These are phyloP conservation scores for Metschnikowia picachoensis DNA, from an alignment of 805 yeast species.

Conservation along the genomic window DNA sequence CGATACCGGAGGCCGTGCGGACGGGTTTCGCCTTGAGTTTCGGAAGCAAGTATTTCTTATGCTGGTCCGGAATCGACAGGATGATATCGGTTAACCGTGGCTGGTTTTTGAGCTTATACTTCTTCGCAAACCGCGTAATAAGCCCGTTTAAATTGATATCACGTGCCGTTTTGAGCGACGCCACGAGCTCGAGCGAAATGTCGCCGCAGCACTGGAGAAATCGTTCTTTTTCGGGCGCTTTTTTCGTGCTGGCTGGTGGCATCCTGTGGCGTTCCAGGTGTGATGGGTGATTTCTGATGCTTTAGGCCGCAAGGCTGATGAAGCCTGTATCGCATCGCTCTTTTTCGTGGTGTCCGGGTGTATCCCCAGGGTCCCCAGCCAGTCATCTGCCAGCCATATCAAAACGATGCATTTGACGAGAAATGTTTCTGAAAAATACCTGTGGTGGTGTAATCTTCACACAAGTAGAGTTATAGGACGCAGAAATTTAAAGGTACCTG, in stretches of 20 bases:
- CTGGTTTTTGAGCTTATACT: constrained; percentile 85
- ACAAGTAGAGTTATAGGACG: too few relatives aligned
- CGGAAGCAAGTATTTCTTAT: constrained; percentile 85
- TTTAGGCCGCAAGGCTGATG: too few relatives aligned
- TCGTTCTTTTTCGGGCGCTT: constrained; percentile 89
- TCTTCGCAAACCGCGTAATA: constrained; percentile 79
- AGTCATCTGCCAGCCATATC: too few relatives aligned
- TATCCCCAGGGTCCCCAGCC: too few relatives aligned
- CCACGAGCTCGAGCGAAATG: constrained; percentile 79
- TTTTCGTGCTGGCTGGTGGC: constrained; percentile 44
- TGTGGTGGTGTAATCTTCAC: too few relatives aligned
- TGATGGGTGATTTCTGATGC: background rate
- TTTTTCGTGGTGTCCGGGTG: too few relatives aligned
- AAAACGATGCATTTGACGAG: too few relatives aligned
- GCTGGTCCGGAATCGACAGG: constrained; percentile 92
- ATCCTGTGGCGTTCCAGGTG: constrained; percentile 12
- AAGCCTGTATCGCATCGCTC: too few relatives aligned
- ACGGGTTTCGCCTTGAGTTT: constrained; percentile 98
- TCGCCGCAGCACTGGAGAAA: constrained; percentile 92
- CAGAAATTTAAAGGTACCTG: too few relatives aligned
- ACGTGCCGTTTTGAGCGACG: constrained; percentile 65
- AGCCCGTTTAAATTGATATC: constrained; percentile 89
- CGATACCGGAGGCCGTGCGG: constrained; percentile 97
- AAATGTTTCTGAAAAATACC: too few relatives aligned
- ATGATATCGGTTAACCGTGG: constrained; percentile 95